Conservation (phyloP, 2,329 filamentous ascomycete species). For the Alternaria postmessia region DNA sequence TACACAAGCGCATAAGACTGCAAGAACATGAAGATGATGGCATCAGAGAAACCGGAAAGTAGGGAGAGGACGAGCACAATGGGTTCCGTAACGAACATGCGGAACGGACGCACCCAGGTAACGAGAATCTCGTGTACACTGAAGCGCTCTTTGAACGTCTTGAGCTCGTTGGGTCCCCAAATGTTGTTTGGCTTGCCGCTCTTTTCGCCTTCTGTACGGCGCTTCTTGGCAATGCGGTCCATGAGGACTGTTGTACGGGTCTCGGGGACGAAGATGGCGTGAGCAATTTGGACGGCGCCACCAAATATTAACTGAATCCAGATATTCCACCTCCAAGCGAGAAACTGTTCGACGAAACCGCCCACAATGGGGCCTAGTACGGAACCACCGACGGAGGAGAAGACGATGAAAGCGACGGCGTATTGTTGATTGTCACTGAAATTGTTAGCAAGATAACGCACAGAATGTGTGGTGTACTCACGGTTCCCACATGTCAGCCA, state of each 20-base stretch:
- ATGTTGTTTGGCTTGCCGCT: conserved; percentile 67
- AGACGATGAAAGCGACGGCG: conserved; percentile 71
- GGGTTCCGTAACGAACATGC: conserved; percentile 78
- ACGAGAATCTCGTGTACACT: conserved; percentile 53
- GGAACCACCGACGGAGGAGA: conserved; percentile 80
- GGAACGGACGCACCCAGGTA: conserved; percentile 69
- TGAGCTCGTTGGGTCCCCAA: conserved; percentile 78
- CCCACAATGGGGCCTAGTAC: conserved; percentile 81
- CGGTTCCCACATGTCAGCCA: conserved; percentile 66
- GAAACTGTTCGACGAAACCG: conserved; percentile 73
- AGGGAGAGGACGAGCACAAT: conserved; percentile 76
- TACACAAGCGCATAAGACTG: conserved; percentile 75
- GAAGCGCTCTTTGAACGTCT: conserved; percentile 47
- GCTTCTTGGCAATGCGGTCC: conserved; percentile 79
- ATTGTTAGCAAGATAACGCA: background rate
- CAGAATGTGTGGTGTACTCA: conserved; percentile 21
- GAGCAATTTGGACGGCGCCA: conserved; percentile 71
- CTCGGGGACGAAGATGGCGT: conserved; percentile 76
- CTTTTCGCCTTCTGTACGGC: conserved; percentile 69
- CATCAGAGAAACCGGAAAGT: conserved; percentile 77
- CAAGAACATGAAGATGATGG: conserved; percentile 81
- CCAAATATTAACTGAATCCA: conserved; percentile 90
- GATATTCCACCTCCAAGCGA: conserved; percentile 80
- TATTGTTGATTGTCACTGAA: conserved; percentile 66
- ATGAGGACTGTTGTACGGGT: conserved; percentile 80